These are phyloP conservation scores for Medicago lupulina DNA, from an alignment of 306 rosid genomes.

Conservation along the genomic window DNA sequence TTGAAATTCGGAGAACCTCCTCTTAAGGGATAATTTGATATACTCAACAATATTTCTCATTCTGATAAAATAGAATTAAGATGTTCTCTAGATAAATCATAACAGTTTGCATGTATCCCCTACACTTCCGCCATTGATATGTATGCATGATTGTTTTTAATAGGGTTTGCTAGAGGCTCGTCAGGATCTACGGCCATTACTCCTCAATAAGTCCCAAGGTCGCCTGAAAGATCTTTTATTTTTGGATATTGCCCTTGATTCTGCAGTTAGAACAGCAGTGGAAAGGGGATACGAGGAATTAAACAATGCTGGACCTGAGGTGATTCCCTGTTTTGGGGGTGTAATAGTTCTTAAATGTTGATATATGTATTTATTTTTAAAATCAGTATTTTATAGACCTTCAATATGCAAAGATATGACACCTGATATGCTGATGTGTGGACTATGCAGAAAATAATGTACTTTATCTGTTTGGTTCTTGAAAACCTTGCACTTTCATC, in stretches of 20 bases:
- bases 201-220: slow-evolving; percentile 70
- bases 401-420: slow-evolving; percentile 8
- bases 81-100: background rate
- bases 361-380: background rate
- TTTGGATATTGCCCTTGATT: slow-evolving; percentile 97
- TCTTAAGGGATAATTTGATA: background rate
- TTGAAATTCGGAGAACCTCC: slow-evolving; percentile 1
- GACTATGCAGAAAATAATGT: slow-evolving; percentile 81
- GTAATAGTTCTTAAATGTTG: slow-evolving; percentile 15
- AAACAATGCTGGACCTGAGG: slow-evolving; percentile 86
- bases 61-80: background rate
- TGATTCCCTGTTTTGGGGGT: slow-evolving; percentile 41
- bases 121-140: slow-evolving; percentile 33
- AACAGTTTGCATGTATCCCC: slow-evolving; percentile 7
- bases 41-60: background rate
- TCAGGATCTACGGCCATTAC: slow-evolving; percentile 76
- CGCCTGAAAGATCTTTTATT: slow-evolving; percentile 94
- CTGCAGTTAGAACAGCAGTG: slow-evolving; percentile 89
- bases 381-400: slow-evolving; percentile 1
- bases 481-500: slow-evolving; percentile 92
- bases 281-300: slow-evolving; percentile 91
- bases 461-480: slow-evolving; percentile 74
- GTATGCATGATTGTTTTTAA: slow-evolving; percentile 34
- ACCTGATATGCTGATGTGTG: slow-evolving; percentile 51
- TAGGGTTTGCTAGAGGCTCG: slow-evolving; percentile 97